A percentile compares a stretch with the other conserved stretches of the same genome.
These are phyloP conservation scores for Xylaria flabelliformis DNA, from an alignment of 495 filamentous ascomycete genomes.

Conservation along the genomic window DNA sequence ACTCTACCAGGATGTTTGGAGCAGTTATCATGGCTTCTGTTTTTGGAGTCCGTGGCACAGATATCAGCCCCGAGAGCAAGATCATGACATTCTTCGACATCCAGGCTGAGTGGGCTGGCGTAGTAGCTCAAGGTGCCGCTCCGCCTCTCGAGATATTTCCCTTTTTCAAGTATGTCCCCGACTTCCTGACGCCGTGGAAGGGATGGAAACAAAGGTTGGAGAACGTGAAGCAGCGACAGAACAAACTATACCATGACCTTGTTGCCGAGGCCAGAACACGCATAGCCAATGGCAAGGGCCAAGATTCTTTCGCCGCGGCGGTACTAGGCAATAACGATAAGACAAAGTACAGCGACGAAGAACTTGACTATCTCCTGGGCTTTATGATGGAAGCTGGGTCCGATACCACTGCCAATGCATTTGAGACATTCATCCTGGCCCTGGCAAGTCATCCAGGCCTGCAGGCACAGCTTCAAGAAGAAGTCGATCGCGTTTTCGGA, in stretches of 20 bases:
- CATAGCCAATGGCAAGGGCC: conserved; percentile 18
- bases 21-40: conserved; percentile 36
- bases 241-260: conserved; percentile 23
- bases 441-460: background rate
- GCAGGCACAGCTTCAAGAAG: background rate
- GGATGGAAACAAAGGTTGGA: conserved; percentile 17
- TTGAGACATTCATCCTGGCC: background rate
- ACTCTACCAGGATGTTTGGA: conserved; percentile 34
- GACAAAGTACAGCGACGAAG: background rate
- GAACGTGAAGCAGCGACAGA: conserved; percentile 14
- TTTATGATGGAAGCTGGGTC: background rate
- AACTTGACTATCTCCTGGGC: background rate
- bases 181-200: conserved; percentile 23
- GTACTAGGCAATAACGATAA: conserved; percentile 1
- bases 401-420: background rate
- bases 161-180: conserved; percentile 10
- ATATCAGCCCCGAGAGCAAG: conserved; percentile 15
- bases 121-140: conserved; percentile 30
- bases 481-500: conserved; percentile 1
- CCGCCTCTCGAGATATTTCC: conserved; percentile 22
- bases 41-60: conserved; percentile 23
- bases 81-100: conserved; percentile 23
- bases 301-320: conserved; percentile 18
- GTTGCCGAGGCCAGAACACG: conserved; percentile 8
- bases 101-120: conserved; percentile 23